Percentiles rank a stretch among this genome's conserved stretches.
phyloP scores from a whole-genome alignment of 164 flowering plant genomes.

The Macadamia integrifolia region DNA sequence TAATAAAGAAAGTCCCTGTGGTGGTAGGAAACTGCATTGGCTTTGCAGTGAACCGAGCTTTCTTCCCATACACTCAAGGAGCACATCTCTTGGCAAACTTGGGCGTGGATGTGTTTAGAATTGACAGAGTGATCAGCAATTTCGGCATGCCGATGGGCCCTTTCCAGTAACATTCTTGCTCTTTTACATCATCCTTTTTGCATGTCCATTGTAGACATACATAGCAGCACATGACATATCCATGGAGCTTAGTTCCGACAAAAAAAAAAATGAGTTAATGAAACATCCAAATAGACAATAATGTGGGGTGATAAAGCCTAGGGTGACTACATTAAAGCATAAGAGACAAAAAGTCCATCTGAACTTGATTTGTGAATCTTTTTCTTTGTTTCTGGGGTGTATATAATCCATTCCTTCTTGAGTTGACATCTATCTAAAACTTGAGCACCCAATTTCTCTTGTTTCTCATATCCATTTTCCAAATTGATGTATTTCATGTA shows the following conservation, averaged over 20 bases:
- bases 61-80: conserved; percentile 86
- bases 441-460: too few species aligned
- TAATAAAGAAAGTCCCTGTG: conserved; percentile 84
- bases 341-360: too few species aligned
- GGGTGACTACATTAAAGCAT: too few species aligned
- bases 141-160: conserved; percentile 97
- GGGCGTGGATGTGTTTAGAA: conserved; percentile 85
- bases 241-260: background rate
- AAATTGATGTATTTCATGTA: too few species aligned
- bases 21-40: conserved; percentile 98
- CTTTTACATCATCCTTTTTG: background rate
- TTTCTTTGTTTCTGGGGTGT: too few species aligned
- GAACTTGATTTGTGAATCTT: too few species aligned
- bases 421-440: too few species aligned
- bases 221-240: background rate
- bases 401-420: too few species aligned
- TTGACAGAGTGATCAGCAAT: conserved; percentile 67
- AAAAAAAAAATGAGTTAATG: too few species aligned
- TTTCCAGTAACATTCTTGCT: conserved; percentile 65
- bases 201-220: background rate
- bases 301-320: too few species aligned
- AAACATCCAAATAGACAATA: too few species aligned
- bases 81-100: conserved; percentile 63
- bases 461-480: too few species aligned
- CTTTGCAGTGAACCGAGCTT: conserved; percentile 91